Evolutionary conservation across 306 rosid genomes (phyloP).

Genomic region (Acacia melanoxylon): DNA sequence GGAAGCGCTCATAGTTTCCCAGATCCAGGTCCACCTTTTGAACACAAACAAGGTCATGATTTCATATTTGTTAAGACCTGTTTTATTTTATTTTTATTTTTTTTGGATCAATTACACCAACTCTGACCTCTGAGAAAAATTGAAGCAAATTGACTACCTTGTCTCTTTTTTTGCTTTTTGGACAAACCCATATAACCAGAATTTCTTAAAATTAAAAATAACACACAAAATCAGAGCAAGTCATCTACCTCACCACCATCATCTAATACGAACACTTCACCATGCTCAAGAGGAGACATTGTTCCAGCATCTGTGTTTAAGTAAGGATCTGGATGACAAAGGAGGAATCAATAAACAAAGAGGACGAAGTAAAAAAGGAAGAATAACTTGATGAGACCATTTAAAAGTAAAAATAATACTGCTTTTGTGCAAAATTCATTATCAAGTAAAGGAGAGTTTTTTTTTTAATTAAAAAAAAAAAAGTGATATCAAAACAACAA

Average conservation of each 20-base stretch:
- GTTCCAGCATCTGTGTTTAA: constrained; percentile 98
- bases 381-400: not conserved
- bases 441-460: not conserved
- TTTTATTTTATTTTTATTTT: not conserved
- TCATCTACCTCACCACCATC: constrained; percentile 94
- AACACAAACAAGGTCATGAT: constrained; percentile 40
- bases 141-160: constrained; percentile 21
- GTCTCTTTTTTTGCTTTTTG: constrained; percentile 5
- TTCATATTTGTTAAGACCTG: constrained; percentile 20
- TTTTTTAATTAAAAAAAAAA: not conserved
- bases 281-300: constrained; percentile 96
- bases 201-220: not conserved
- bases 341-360: not conserved
- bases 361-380: not conserved
- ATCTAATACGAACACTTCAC: constrained; percentile 89
- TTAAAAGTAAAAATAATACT: not conserved
- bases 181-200: constrained; percentile 17
- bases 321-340: constrained; percentile 77
- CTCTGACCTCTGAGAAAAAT: constrained; percentile 19
- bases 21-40: constrained; percentile 97
- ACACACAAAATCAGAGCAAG: not conserved
- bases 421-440: not conserved
- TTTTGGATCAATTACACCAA: constrained; percentile 20
- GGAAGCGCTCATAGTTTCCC: constrained; percentile 93
- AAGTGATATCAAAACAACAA: not conserved